Conservation (phyloP, 1,284 basidiomycete genomes). For the Abortiporus biennis region DNA sequence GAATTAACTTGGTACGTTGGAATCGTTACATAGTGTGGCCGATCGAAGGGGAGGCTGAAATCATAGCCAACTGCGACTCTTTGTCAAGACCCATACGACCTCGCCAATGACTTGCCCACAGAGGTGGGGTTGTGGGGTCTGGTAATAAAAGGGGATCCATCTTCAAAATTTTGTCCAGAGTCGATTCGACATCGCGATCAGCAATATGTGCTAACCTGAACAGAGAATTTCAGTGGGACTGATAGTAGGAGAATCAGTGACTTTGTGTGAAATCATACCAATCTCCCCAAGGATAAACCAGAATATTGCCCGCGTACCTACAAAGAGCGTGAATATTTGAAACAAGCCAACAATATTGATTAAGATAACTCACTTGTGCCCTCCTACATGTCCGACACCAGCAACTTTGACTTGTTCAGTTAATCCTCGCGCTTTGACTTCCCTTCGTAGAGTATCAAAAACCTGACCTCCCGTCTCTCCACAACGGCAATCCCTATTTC, state of each 20-base stretch:
- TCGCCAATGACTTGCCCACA: constrained; percentile 53
- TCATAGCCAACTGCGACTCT: constrained; percentile 48
- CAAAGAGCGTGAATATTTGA: no score
- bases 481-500: constrained; percentile 40
- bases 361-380: constrained; percentile 60
- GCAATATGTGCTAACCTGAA: constrained; percentile 56
- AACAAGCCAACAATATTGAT: not conserved
- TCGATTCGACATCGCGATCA: constrained; percentile 47
- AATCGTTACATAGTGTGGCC: no score
- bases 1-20: no score
- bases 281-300: constrained; percentile 73
- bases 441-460: constrained; percentile 25
- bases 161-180: constrained; percentile 41
- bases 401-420: constrained; percentile 34
- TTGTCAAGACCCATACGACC: constrained; percentile 70
- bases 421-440: constrained; percentile 21
- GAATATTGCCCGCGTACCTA: constrained; percentile 75
- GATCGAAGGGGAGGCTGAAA: no score
- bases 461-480: constrained; percentile 57
- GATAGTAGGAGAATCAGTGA: not conserved
- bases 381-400: constrained; percentile 77
- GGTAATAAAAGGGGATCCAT: constrained; percentile 20
- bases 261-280: constrained; percentile 46
- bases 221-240: not conserved
- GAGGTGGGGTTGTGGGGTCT: constrained; percentile 25